phyloP scores from a whole-genome alignment of 176 grass and related monocot genomes.

The Thinopyrum elongatum region DNA sequence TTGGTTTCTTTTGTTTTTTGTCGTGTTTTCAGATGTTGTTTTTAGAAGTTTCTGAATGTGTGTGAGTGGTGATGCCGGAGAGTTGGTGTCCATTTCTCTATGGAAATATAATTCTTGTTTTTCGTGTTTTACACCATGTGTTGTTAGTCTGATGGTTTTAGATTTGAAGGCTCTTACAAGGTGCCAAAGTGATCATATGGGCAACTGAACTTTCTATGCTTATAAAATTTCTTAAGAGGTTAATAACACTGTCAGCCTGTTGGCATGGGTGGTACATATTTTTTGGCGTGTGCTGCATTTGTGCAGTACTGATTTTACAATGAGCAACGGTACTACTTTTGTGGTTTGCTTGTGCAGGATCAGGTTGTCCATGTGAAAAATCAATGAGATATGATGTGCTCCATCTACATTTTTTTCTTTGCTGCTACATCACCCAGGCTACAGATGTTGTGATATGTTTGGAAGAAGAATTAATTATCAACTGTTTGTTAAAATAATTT shows the following conservation, averaged over 20 bases:
- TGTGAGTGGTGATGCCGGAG: neutral
- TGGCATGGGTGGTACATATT: conserved; percentile 1
- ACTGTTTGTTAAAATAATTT: no score
- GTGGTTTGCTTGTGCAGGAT: neutral
- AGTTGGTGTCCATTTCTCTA: conserved; percentile 1
- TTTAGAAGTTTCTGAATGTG: conserved; percentile 20
- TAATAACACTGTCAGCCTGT: neutral
- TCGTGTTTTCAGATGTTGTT: neutral
- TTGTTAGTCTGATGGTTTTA: conserved; percentile 27
- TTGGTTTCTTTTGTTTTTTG: neutral
- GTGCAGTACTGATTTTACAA: neutral
- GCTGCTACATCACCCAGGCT: no score
- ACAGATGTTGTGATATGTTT: no score
- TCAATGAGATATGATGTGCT: no score
- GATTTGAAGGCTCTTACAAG: neutral
- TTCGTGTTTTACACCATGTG: neutral
- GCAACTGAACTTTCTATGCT: neutral
- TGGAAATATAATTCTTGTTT: neutral
- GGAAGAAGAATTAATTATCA: no score
- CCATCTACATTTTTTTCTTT: no score
- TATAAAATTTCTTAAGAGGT: conserved; percentile 2
- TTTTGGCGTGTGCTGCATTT: neutral
- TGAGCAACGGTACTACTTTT: neutral
- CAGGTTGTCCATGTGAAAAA: no score
- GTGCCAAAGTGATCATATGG: neutral